Evolutionary conservation across 2,329 filamentous ascomycete genomes (phyloP), one percentile per base, ranked within the genome.

Genomic region (Fusarium robinianum): DNA sequence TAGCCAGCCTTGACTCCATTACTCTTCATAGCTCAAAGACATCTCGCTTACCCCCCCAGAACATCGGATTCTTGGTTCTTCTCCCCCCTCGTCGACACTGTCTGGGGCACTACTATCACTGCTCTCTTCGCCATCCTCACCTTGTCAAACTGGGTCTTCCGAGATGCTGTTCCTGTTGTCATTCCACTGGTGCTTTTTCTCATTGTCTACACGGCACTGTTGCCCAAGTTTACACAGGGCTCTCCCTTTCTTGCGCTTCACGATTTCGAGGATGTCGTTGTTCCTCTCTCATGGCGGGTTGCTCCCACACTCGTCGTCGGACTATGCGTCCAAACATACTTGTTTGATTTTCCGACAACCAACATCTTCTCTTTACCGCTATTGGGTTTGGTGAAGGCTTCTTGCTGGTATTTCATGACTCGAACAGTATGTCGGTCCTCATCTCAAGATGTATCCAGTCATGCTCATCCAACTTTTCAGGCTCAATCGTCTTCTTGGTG

Each of bases 371-470:
- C 50, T 2, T 50, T 52, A 0, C 6, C 69, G 1, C 10, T 50
- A 0, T 25, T 68, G 2, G 68, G 63, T 0, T 15, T 62, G 0
- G 31, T 51, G 0, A 73, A 72, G 15, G 63, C 64, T 0, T 42
- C 57, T 1, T 54, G 61, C 3, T 74, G 70, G 69, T 67, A 61
- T 39, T 71, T 66, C 18, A 55, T 52, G 0, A 60, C 66, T 3
- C 58, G 62, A 29, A 49, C 60, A 6, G 68, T 73, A 52, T 5
- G 65, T 53, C 2, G 7, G 5, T 5, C 5, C 6, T 16, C 4
- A 4, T 6, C 2, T 2, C 0, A 0, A 6, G 1, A 7, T 2
- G 4, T 0, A n/a, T n/a, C 0, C 3, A 1, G 6, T 1, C 1
- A 5, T 3, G 2, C 16, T 52, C 18, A 37, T n/a, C 26, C 4